Evolutionary conservation across 164 flowering plant species (phyloP).

Genomic region (Taxillus chinensis): DNA sequence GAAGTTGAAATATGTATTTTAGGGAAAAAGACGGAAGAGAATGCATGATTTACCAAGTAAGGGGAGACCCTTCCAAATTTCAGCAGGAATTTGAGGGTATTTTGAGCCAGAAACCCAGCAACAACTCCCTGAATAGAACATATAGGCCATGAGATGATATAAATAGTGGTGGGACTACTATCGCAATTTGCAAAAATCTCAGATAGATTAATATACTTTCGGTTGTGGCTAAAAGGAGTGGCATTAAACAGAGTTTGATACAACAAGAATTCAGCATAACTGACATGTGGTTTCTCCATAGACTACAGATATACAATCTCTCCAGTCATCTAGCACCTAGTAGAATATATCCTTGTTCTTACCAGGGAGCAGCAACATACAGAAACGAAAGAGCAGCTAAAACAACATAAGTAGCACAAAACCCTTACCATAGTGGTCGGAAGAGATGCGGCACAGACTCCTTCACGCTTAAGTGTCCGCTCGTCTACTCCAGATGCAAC

Average conservation of each 20-base stretch:
- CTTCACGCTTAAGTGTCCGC: conserved; percentile 95
- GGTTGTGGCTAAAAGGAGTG: background rate
- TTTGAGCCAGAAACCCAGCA: conserved; percentile 95
- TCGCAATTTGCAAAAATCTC: no score
- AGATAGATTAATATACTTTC: no score
- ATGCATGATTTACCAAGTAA: conserved; percentile 54
- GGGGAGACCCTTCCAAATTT: conserved; percentile 88
- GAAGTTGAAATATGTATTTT: no score
- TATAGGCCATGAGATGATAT: conserved; percentile 1
- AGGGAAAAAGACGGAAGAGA: background rate
- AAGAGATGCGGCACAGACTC: conserved; percentile 97
- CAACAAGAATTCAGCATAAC: background rate
- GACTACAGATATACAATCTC: background rate
- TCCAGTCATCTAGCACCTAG: background rate
- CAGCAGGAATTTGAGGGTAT: conserved; percentile 80
- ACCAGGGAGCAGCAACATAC: no score
- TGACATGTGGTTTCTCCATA: background rate
- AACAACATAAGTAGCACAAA: background rate
- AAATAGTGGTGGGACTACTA: background rate
- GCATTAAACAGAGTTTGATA: background rate
- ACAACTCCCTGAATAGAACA: conserved; percentile 70
- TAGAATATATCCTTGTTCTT: background rate
- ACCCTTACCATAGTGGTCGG: conserved; percentile 90
- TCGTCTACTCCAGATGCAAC: conserved; percentile 99
- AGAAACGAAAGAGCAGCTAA: no score